These are phyloP conservation scores for Malania oleifera DNA, from an alignment of 164 flowering plant species.

Conservation along the genomic window DNA sequence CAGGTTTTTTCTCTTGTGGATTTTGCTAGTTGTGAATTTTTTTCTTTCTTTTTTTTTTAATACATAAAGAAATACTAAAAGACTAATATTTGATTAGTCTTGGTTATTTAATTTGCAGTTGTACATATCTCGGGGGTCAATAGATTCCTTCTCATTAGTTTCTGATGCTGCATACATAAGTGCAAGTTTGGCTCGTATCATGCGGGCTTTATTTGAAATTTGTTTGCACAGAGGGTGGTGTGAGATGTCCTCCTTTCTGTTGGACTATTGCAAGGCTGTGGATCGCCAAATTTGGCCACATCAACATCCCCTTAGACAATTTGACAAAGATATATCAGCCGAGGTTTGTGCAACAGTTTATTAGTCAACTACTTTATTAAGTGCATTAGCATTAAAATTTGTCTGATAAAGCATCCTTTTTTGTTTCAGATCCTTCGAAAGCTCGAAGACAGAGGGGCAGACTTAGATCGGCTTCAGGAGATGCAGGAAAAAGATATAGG, in stretches of 20 bases:
- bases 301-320: slow-evolving; percentile 96
- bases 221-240: slow-evolving; percentile 98
- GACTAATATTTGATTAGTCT: not conserved
- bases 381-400: not conserved
- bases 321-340: slow-evolving; percentile 72
- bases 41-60: no score
- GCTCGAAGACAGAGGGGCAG: slow-evolving; percentile 85
- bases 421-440: slow-evolving; percentile 64
- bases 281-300: slow-evolving; percentile 98
- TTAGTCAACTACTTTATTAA: slow-evolving; percentile 1
- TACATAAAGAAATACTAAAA: not conserved
- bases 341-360: slow-evolving; percentile 49
- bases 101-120: slow-evolving; percentile 48
- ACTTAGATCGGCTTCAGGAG: slow-evolving; percentile 78
- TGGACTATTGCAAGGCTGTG: slow-evolving; percentile 96
- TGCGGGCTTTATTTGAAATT: slow-evolving; percentile 94
- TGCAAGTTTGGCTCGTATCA: slow-evolving; percentile 98
- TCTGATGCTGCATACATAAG: slow-evolving; percentile 98
- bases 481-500: slow-evolving; percentile 98
- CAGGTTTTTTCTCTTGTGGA: slow-evolving; percentile 46
- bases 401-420: slow-evolving; percentile 2
- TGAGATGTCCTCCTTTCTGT: slow-evolving; percentile 83
- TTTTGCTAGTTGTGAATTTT: not conserved
- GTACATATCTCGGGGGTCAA: slow-evolving; percentile 86
- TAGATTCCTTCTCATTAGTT: slow-evolving; percentile 77